Conservation (phyloP, 345 rosid genomes). For the Kernera saxatilis region DNA sequence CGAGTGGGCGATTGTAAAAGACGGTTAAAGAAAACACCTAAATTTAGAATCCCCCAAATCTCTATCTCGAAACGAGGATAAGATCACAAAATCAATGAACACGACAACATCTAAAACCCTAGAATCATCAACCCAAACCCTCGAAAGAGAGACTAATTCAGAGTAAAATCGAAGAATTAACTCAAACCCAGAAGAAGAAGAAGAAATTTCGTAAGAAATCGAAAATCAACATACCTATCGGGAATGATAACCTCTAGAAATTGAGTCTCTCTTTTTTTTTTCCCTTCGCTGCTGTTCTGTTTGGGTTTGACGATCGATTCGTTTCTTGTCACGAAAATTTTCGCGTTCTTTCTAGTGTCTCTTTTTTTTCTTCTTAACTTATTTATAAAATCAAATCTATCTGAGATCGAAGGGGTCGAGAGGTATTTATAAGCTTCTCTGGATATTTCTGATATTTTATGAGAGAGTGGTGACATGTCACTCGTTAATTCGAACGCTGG, state of each 20-base stretch:
- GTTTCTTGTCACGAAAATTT: background rate
- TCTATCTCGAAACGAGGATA: background rate
- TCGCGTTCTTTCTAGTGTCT: background rate
- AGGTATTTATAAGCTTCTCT: conserved; percentile 20
- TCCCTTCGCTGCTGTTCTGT: background rate
- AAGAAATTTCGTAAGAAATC: background rate
- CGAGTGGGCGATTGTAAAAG: background rate
- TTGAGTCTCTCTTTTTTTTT: background rate
- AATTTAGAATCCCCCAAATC: background rate
- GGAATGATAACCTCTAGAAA: background rate
- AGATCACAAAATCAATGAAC: background rate
- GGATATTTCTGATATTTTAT: conserved; percentile 15
- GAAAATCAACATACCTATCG: background rate
- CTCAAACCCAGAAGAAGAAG: conserved; percentile 3
- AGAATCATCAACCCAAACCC: background rate
- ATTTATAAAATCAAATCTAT: background rate
- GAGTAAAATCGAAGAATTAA: background rate
- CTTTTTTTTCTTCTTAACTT: background rate
- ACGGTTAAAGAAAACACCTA: background rate
- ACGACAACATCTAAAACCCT: background rate
- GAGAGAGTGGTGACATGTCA: background rate
- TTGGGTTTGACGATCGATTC: background rate
- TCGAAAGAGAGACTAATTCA: background rate
- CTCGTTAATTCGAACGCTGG: background rate
- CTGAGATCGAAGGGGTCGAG: background rate